phyloP scores from a whole-genome alignment of 768 basidiomycete genomes.

The Glaciozyma antarctica region DNA sequence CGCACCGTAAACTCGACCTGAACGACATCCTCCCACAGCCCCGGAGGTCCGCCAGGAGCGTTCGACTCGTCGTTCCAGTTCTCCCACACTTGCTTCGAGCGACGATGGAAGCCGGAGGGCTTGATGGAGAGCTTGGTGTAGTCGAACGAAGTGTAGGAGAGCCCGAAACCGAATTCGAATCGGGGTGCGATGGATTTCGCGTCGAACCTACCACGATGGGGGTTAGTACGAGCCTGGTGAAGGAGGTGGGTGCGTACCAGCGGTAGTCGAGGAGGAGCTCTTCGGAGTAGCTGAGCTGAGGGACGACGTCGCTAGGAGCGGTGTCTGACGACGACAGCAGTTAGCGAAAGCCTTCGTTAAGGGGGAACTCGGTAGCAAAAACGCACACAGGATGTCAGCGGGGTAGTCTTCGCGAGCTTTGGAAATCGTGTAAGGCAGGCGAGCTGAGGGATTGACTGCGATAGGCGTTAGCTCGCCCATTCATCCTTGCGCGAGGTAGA shows the following conservation, averaged over 20 bases:
- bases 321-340: not conserved
- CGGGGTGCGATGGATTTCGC: constrained; percentile 37
- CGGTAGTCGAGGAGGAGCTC: constrained; percentile 59
- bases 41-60: not conserved
- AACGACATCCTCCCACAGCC: constrained; percentile 15
- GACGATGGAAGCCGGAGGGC: not conserved
- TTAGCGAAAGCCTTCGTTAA: not conserved
- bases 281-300: not conserved
- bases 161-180: constrained; percentile 77
- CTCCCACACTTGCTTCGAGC: not conserved
- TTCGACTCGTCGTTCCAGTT: not conserved
- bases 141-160: constrained; percentile 73
- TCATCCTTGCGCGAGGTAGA: not conserved
- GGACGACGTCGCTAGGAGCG: not conserved
- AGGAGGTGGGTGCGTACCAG: constrained; percentile 6
- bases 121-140: constrained; percentile 42
- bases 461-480: not conserved
- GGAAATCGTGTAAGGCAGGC: constrained; percentile 67
- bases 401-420: constrained; percentile 54
- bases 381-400: constrained; percentile 42
- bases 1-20: constrained; percentile 53
- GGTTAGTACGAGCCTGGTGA: not conserved
- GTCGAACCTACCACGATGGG: not conserved
- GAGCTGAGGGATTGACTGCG: constrained; percentile 60
- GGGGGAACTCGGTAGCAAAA: not conserved